Evolutionary conservation across 805 yeast genomes (phyloP), one percentile per base, ranked within the genome.

Genomic region (Geotrichum ghanense): DNA sequence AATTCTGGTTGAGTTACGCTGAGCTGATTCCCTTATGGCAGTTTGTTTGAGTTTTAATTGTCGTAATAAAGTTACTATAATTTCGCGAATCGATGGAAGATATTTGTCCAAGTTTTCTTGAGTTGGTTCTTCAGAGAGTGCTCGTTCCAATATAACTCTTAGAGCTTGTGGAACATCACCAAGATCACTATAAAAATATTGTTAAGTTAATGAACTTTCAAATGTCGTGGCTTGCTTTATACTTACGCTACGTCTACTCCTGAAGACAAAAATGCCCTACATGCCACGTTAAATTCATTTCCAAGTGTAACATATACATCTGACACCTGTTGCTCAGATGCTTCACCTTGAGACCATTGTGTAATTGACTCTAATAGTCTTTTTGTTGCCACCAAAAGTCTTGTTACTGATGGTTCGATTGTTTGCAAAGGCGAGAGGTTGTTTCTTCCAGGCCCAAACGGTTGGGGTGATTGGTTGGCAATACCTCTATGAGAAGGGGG

Each of bases 271-370:
- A 90, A 89, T 2, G 94, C 84, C 50, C 86, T 74, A 20, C 89
- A 79, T 0, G 94, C 85, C 2, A 84, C 77, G 54, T 90, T 80
- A 70, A 88, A 92, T 63, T 90, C 97, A 58, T 89, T 92, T 0
- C 98, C 98, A 23, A 92, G 73, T 53, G 78, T 81, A 14, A 92
- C 98, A 61, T 87, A 92, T 2, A 88, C 83, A 56, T 88, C 86
- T 1, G 95, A 86, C 2, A 92, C 97, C 51, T 77, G 85, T 47
- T 76, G 76, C 42, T 89, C 97, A 21, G 81, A 73, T 3, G 86
- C 88, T n/a, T 75, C 72, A 20, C 76, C 78, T 50, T 77, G 72
- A 1, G 97, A 89, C 99, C 99, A 92, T 50, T 79, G 85, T 0
- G 94, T 86, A 45, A 92, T 67, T 16, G 85, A 74, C 56, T 86